A percentile compares a stretch with the other conserved stretches of the same genome.
These are phyloP conservation scores for Arthromyces matolae DNA, from an alignment of 768 basidiomycete genomes.

Conservation along the genomic window DNA sequence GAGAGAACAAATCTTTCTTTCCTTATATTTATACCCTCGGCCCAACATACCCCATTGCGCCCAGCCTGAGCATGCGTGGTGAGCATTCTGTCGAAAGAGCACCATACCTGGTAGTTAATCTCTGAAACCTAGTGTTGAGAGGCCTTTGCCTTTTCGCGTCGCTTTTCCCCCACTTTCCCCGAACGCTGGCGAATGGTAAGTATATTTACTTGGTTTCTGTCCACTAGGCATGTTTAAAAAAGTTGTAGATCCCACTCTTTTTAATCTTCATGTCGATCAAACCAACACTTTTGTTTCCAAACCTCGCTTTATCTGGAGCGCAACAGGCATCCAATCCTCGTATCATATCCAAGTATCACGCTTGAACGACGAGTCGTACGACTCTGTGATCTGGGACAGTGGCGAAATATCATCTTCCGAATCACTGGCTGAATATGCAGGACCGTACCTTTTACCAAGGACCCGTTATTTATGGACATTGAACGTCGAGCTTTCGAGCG, in stretches of 20 bases:
- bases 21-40: constrained; percentile 5
- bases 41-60: not conserved
- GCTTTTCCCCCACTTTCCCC: constrained; percentile 6
- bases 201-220: not conserved
- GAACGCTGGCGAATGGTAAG: constrained; percentile 15
- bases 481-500: not conserved
- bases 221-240: not conserved
- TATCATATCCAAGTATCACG: constrained; percentile 5
- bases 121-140: constrained; percentile 2
- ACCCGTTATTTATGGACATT: constrained; percentile 7
- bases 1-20: not conserved
- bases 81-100: not conserved
- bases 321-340: constrained; percentile 5
- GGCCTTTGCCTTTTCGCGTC: constrained; percentile 11
- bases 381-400: constrained; percentile 8
- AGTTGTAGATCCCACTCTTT: constrained; percentile 11
- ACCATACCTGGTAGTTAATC: not conserved
- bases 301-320: constrained; percentile 7
- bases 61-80: constrained; percentile 10
- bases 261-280: constrained; percentile 11
- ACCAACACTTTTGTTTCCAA: constrained; percentile 2
- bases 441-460: not conserved
- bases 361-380: not conserved
- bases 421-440: constrained; percentile 9
- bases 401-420: constrained; percentile 3